These are phyloP conservation scores for Acacia concinna DNA, from an alignment of 331 rosid genomes.

Conservation along the genomic window DNA sequence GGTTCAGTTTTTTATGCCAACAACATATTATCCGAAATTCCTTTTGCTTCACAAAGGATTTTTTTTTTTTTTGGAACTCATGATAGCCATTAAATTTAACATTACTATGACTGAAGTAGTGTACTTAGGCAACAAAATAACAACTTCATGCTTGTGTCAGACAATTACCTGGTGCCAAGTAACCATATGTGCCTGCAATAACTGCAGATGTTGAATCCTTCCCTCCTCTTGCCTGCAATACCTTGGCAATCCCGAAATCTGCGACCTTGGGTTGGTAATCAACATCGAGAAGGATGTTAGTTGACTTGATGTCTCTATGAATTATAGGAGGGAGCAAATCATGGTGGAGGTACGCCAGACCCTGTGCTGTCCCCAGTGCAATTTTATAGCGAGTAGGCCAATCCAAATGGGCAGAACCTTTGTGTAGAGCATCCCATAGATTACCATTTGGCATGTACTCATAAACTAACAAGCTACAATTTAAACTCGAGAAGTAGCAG, in stretches of 20 bases:
- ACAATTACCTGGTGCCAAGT: slow-evolving; percentile 85
- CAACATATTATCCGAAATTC: not conserved
- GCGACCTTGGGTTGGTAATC: slow-evolving; percentile 91
- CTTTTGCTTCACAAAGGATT: not conserved
- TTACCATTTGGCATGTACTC: slow-evolving; percentile 94
- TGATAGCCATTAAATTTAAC: not conserved
- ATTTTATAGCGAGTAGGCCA: slow-evolving; percentile 91
- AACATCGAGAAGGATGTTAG: slow-evolving; percentile 80
- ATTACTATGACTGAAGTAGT: not conserved
- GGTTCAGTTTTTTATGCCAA: not conserved
- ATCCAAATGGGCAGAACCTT: slow-evolving; percentile 66
- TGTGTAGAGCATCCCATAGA: slow-evolving; percentile 90
- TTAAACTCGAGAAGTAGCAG: slow-evolving; percentile 73
- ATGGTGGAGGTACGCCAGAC: slow-evolving; percentile 95
- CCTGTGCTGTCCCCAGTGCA: slow-evolving; percentile 85
- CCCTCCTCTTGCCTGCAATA: slow-evolving; percentile 84
- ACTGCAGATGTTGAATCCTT: slow-evolving; percentile 86
- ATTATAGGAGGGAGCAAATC: slow-evolving; percentile 78
- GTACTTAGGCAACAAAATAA: not conserved
- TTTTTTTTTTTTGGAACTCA: not conserved
- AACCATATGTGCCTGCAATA: slow-evolving; percentile 88
- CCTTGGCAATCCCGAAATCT: slow-evolving; percentile 96
- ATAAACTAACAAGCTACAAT: slow-evolving; percentile 75
- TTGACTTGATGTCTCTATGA: slow-evolving; percentile 88
- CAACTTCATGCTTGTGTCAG: slow-evolving; percentile 5